phyloP scores from a whole-genome alignment of 2,329 filamentous ascomycete genomes.

The Neocatenulostroma microsporum region DNA sequence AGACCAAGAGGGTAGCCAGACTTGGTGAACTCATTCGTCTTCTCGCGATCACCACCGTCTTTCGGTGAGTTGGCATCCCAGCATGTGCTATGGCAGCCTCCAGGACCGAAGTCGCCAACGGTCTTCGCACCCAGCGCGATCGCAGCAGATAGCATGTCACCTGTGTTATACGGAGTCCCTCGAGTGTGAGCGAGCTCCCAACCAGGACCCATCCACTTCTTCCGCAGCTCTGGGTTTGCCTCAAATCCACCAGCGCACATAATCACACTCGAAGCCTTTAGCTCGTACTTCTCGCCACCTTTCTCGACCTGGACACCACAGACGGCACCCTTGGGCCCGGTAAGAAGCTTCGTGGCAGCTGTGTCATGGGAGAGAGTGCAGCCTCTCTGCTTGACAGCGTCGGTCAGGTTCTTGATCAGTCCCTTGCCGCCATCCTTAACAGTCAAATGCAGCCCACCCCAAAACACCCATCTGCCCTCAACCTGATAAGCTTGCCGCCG shows the following conservation, averaged over 20 bases:
- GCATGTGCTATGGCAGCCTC: slow-evolving; percentile 55
- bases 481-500: slow-evolving; percentile 59
- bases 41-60: slow-evolving; percentile 48
- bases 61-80: slow-evolving; percentile 58
- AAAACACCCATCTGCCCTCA: slow-evolving; percentile 55
- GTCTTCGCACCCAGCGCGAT: slow-evolving; percentile 5
- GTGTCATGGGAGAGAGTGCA: slow-evolving; percentile 41
- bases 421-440: slow-evolving; percentile 54
- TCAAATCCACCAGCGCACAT: slow-evolving; percentile 59
- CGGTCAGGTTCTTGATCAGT: slow-evolving; percentile 44
- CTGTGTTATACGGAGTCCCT: slow-evolving; percentile 58
- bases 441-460: slow-evolving; percentile 57
- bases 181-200: slow-evolving; percentile 58
- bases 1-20: slow-evolving; percentile 60
- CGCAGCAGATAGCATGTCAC: slow-evolving; percentile 41
- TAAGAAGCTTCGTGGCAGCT: slow-evolving; percentile 36
- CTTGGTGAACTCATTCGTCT: slow-evolving; percentile 62
- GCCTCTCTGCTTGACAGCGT: slow-evolving; percentile 36
- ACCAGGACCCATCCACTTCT: slow-evolving; percentile 48
- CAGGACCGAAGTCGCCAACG: slow-evolving; percentile 19
- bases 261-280: slow-evolving; percentile 39
- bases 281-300: slow-evolving; percentile 18
- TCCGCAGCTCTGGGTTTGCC: slow-evolving; percentile 50
- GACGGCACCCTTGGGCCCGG: slow-evolving; percentile 27
- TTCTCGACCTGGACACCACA: slow-evolving; percentile 27